Conservation (phyloP, 805 yeast genomes). For the Wickerhamiella nectarea region DNA sequence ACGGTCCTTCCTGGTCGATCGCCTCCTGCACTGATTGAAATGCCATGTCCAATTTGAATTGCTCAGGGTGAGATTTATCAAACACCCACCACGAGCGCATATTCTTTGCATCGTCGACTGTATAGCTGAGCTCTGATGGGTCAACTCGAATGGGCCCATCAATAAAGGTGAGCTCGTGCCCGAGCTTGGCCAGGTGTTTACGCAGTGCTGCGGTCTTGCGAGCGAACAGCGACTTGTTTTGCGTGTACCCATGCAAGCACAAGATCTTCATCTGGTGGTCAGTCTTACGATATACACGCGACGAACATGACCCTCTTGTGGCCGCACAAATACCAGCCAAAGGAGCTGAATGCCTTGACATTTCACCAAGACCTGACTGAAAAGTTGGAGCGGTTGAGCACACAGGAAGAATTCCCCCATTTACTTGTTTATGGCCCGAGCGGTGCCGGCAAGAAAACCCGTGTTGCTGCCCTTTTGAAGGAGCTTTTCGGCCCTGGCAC, state of each 20-base stretch:
- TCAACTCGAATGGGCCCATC: conserved; percentile 63
- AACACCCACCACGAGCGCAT: conserved; percentile 71
- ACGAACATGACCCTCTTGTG: conserved; percentile 55
- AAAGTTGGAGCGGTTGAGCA: conserved; percentile 46
- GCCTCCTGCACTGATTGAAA: conserved; percentile 40
- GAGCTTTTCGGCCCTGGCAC: conserved; percentile 75
- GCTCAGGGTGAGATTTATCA: conserved; percentile 22
- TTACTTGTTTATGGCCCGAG: conserved; percentile 85
- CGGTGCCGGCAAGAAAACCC: conserved; percentile 94
- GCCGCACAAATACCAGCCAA: conserved; percentile 92
- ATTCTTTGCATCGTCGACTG: conserved; percentile 26
- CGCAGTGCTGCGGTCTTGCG: conserved; percentile 83
- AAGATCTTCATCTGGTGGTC: conserved; percentile 35
- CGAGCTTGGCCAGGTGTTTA: conserved; percentile 51
- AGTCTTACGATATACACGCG: no score
- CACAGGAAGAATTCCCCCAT: conserved; percentile 85
- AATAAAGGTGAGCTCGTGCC: conserved; percentile 59
- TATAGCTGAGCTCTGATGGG: conserved; percentile 63
- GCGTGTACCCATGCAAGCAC: conserved; percentile 77
- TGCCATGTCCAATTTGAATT: conserved; percentile 29
- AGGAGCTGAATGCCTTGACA: conserved; percentile 43
- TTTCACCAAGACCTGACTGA: conserved; percentile 55
- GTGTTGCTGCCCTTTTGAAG: conserved; percentile 64
- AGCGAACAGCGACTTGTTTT: conserved; percentile 70
- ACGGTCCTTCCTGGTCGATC: conserved; percentile 59